A percentile compares a stretch with the other conserved stretches of the same genome.
Conservation (phyloP, 169 alveolate species). For the Plasmodium blacklocki region DNA sequence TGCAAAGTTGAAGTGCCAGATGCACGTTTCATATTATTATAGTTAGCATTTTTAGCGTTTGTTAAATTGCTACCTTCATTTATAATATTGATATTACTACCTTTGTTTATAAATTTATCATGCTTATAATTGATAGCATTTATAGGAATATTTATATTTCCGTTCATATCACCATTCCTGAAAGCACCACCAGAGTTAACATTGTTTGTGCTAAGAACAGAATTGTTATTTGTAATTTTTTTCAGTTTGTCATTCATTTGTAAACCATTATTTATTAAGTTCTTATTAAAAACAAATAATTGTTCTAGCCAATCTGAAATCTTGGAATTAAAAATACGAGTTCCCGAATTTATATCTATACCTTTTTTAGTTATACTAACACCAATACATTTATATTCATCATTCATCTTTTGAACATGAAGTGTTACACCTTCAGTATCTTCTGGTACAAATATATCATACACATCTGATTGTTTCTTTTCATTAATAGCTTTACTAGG, state of each 20-base stretch:
- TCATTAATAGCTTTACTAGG: conserved; percentile 63
- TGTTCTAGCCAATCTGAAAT: conserved; percentile 76
- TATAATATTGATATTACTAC: neutral
- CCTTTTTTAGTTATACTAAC: conserved; percentile 71
- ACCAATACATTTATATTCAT: conserved; percentile 75
- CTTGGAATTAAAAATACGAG: conserved; percentile 62
- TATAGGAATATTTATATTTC: neutral
- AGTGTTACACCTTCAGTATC: conserved; percentile 67
- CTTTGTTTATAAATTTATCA: neutral
- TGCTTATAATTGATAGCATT: conserved; percentile 1
- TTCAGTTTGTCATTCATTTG: conserved; percentile 11
- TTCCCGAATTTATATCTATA: conserved; percentile 63
- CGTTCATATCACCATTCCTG: neutral
- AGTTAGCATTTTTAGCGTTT: neutral
- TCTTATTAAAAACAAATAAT: conserved; percentile 44
- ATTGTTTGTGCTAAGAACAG: conserved; percentile 8
- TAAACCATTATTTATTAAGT: conserved; percentile 12
- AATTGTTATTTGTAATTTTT: conserved; percentile 21
- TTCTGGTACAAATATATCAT: conserved; percentile 74
- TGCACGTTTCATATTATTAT: conserved; percentile 22
- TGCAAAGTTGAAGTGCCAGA: conserved; percentile 21
- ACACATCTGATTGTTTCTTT: conserved; percentile 45
- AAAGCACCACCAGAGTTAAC: neutral
- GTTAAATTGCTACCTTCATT: conserved; percentile 11
- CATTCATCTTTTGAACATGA: conserved; percentile 69